Conservation (phyloP, 2,329 filamentous ascomycete species). For the Beauveria rudraprayagi region DNA sequence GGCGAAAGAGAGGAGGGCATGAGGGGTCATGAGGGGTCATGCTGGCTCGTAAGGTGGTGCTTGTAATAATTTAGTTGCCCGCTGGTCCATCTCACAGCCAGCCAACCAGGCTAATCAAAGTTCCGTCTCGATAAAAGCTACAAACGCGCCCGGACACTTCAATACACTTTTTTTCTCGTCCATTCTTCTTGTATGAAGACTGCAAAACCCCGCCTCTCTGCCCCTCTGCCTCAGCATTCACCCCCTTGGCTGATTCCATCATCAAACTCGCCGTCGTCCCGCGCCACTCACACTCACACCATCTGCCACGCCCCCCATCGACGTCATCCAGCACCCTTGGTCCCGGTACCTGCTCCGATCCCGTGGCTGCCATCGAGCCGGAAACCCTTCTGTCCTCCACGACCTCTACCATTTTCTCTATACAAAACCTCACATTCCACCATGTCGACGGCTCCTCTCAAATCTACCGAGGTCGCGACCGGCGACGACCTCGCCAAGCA, state of each 20-base stretch:
- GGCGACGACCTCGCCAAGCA: conserved; percentile 8
- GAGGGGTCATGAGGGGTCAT: too few relatives aligned
- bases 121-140: neutral
- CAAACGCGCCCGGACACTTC: neutral
- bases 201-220: neutral
- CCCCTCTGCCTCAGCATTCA: neutral
- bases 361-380: neutral
- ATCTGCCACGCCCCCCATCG: neutral
- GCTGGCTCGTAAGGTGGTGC: neutral
- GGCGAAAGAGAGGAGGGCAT: neutral
- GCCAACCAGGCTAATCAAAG: neutral
- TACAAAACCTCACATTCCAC: neutral
- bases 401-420: neutral
- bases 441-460: conserved; percentile 5
- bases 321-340: conserved; percentile 7
- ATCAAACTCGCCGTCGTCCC: neutral
- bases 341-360: neutral
- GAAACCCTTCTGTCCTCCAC: neutral
- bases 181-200: neutral
- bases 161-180: neutral
- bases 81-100: neutral
- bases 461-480: conserved; percentile 4
- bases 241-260: neutral
- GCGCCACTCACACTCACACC: neutral
- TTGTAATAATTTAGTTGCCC: neutral